Conservation (phyloP, 306 rosid species). For the Argentina anserina region DNA sequence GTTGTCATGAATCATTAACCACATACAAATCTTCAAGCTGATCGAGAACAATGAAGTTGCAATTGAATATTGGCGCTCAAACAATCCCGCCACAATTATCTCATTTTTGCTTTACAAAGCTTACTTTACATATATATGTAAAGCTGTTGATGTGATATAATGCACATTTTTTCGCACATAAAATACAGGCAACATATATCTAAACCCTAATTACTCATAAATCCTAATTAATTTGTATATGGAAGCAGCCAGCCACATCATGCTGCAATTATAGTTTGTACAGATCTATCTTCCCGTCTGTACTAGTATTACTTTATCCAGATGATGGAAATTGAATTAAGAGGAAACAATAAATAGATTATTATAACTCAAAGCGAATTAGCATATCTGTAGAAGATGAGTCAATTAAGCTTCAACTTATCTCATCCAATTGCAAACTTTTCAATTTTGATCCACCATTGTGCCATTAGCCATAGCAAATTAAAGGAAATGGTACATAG, state of each 20-base stretch:
- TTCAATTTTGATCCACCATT: too few relatives aligned
- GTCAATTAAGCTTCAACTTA: background rate
- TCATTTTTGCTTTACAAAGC: background rate
- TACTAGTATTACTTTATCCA: background rate
- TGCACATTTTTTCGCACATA: background rate
- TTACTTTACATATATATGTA: constrained; percentile 1
- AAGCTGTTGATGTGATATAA: background rate
- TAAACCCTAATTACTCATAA: background rate
- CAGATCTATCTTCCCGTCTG: background rate
- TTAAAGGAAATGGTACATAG: background rate
- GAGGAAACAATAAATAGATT: too few relatives aligned
- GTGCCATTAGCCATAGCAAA: background rate
- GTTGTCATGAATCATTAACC: background rate
- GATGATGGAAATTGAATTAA: too few relatives aligned
- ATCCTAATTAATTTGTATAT: too few relatives aligned
- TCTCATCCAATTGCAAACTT: background rate
- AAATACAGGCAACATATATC: background rate
- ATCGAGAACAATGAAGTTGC: background rate
- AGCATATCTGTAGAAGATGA: background rate
- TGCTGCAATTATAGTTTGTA: too few relatives aligned
- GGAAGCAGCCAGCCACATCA: background rate
- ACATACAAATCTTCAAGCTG: background rate
- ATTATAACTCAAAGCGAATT: background rate
- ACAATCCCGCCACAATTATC: background rate
- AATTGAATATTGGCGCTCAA: background rate